Percentiles rank a stretch among this genome's conserved stretches.
Evolutionary conservation across 371 early-diverging fungal genomes (phyloP).

Genomic region (Blakeslea trispora): DNA sequence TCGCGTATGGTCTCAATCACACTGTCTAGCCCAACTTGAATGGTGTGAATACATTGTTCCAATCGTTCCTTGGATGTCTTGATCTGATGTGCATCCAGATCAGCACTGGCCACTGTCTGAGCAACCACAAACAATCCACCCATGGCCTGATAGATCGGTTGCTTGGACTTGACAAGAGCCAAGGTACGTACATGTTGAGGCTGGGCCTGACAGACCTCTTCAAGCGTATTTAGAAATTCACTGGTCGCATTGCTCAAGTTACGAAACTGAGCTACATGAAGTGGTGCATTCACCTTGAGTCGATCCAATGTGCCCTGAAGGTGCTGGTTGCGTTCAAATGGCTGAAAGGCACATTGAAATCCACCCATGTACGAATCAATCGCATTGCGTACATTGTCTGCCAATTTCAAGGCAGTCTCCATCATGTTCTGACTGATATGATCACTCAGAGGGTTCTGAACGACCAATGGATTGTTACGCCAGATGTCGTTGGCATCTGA

Average conservation of each 20-base stretch:
- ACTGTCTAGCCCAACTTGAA: not conserved
- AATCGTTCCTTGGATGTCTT: conserved; percentile 22
- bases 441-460: not conserved
- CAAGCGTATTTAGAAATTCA: conserved; percentile 42
- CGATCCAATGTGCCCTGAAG: conserved; percentile 24
- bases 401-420: conserved; percentile 22
- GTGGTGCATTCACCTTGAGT: conserved; percentile 55
- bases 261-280: conserved; percentile 60
- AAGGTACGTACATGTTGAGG: not conserved
- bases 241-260: conserved; percentile 50
- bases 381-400: conserved; percentile 36
- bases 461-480: conserved; percentile 5
- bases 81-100: conserved; percentile 23
- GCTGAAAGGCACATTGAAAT: conserved; percentile 23
- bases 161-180: conserved; percentile 60
- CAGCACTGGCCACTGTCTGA: conserved; percentile 58
- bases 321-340: conserved; percentile 9
- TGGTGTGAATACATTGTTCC: conserved; percentile 13
- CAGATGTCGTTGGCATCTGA: not conserved
- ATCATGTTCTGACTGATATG: conserved; percentile 6
- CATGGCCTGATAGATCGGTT: conserved; percentile 69
- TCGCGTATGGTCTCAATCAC: conserved; percentile 6
- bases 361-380: conserved; percentile 39
- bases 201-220: conserved; percentile 24
- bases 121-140: conserved; percentile 69